These are phyloP conservation scores for Boechera divaricarpa DNA, from an alignment of 345 rosid species.

Conservation along the genomic window DNA sequence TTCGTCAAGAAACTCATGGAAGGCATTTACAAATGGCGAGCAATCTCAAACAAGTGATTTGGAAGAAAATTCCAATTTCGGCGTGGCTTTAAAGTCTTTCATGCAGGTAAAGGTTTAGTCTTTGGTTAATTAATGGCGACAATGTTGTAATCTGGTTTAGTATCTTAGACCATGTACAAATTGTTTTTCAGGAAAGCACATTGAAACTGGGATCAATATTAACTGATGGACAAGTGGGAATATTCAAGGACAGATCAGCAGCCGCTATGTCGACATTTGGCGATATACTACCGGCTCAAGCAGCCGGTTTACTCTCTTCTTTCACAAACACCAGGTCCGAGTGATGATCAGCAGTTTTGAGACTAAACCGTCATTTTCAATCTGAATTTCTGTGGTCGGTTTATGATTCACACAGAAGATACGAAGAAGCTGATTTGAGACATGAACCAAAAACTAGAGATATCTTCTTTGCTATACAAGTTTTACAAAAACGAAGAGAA, in stretches of 20 bases:
- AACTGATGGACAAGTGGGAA: constrained; percentile 96
- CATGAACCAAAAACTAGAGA: constrained; percentile 18
- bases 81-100: constrained; percentile 88
- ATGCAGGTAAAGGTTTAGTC: constrained; percentile 66
- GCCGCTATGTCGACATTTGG: constrained; percentile 97
- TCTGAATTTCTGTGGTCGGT: constrained; percentile 1
- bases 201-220: constrained; percentile 88
- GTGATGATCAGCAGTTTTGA: constrained; percentile 45
- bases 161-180: constrained; percentile 1
- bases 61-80: constrained; percentile 69
- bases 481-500: constrained; percentile 34
- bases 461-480: constrained; percentile 32
- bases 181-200: constrained; percentile 79
- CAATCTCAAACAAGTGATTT: constrained; percentile 66
- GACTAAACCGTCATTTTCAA: constrained; percentile 9
- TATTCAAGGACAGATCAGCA: constrained; percentile 96
- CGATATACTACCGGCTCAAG: constrained; percentile 93
- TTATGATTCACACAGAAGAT: constrained; percentile 19
- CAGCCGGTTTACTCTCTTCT: constrained; percentile 97
- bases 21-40: constrained; percentile 71
- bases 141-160: neutral
- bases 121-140: constrained; percentile 4
- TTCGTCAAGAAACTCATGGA: constrained; percentile 67
- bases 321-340: constrained; percentile 76
- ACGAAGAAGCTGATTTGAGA: constrained; percentile 27